Evolutionary conservation across 2,329 filamentous ascomycete species (phyloP), one percentile per base, ranked within the genome.

Genomic region (Monilinia fructicola): DNA sequence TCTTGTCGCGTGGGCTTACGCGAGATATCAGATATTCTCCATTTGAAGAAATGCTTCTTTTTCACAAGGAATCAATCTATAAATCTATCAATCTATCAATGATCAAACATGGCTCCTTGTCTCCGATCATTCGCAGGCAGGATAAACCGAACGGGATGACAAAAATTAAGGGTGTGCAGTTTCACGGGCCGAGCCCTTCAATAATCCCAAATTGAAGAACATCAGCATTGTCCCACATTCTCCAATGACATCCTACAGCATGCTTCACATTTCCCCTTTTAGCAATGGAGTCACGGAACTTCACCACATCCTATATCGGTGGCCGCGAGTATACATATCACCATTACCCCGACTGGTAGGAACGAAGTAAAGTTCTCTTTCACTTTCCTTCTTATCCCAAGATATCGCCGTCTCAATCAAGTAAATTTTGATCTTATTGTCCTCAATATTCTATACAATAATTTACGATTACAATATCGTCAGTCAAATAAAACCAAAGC

Each of bases 251-350:
- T 21, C 9, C 56, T 40, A 56, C 40, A 23, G 48, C 40, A 54
- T 56, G 28, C 40, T 40, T 56, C 62, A 40, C n/a, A 44, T n/a
- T 56, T 21, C 62, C 53, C 50, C 35, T 67, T 67, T 50, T 21
- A 31, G 62, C n/a, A 46, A 48, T 44, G 59, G 64, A 66, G 64
- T 66, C 28, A 54, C 64, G 64, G 64, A 66, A 40, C 12, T 44
- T 28, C 23, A 46, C 11, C 26, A 42, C 23, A 18, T 46, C 58
- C 35, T 61, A 35, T 64, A 64, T 55, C 53, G 35, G 62, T 56
- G 50, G 62, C 38, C 38, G 31, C 28, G 38, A 44, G 40, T 56
- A 64, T 31, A 56, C 53, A 60, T 66, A 61, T 61, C 26, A 28
- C 23, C 31, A 66, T 61, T 61, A 61, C 54, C 54, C 54, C 54